Evolutionary conservation across 148 eudicot genomes (phyloP).

Genomic region (Rhododendron simsii): DNA sequence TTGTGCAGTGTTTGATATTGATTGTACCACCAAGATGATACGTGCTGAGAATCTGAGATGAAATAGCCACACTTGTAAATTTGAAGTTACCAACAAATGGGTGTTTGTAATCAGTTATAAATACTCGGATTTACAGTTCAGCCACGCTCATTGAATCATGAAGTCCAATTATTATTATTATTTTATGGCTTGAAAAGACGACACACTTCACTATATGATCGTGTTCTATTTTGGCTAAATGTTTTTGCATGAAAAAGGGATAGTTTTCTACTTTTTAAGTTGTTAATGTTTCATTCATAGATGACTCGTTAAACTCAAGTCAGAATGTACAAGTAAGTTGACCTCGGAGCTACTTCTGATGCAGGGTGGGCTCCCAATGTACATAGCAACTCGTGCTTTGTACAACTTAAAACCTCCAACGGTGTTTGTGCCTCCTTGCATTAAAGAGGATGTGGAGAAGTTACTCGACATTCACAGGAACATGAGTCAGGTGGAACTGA

Average conservation of each 20-base stretch:
- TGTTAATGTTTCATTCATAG: not conserved
- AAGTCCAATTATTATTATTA: not conserved
- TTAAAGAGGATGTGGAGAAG: constrained; percentile 84
- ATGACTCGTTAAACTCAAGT: not conserved
- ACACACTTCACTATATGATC: not conserved
- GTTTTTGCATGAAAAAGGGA: not conserved
- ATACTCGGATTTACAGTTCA: not conserved
- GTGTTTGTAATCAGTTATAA: not conserved
- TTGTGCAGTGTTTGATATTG: not conserved
- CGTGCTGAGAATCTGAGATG: not conserved
- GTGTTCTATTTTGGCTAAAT: not conserved
- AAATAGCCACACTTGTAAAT: not conserved
- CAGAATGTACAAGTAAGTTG: not conserved
- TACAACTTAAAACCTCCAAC: constrained; percentile 90
- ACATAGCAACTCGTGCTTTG: constrained; percentile 85
- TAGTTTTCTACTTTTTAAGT: not conserved
- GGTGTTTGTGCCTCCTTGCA: constrained; percentile 82
- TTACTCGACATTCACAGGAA: constrained; percentile 74
- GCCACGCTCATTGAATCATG: not conserved
- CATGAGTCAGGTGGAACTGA: constrained; percentile 83
- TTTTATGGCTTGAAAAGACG: not conserved
- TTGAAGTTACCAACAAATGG: not conserved
- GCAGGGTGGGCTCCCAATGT: constrained; percentile 98
- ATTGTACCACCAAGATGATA: not conserved
- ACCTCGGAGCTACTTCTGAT: constrained; percentile 16